Evolutionary conservation across 2,329 filamentous ascomycete genomes (phyloP).

Genomic region (Cadophora luteo-olivacea): DNA sequence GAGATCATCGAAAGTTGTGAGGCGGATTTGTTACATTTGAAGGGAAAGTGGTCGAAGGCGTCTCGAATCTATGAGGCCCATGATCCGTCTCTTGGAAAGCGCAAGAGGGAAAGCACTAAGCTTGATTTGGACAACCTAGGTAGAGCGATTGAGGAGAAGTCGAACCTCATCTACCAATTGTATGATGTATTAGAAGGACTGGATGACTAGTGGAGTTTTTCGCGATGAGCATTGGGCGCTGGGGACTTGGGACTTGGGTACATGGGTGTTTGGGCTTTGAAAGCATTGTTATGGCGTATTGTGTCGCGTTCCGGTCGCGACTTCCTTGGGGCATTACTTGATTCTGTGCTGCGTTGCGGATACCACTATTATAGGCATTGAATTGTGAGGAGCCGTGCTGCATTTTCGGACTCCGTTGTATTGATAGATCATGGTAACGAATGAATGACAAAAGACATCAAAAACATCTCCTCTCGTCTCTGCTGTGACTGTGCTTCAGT

Average conservation of each 20-base stretch:
- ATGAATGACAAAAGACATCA: constrained; percentile 9
- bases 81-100: constrained; percentile 11
- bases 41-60: background rate
- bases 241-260: background rate
- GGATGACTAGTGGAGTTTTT: background rate
- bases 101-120: constrained; percentile 11
- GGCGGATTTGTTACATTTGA: constrained; percentile 10
- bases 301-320: background rate
- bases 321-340: background rate
- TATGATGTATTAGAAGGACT: constrained; percentile 67
- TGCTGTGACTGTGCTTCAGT: background rate
- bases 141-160: constrained; percentile 68
- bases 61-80: background rate
- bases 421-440: constrained; percentile 1
- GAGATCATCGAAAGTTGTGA: constrained; percentile 23
- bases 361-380: background rate
- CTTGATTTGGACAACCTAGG: background rate
- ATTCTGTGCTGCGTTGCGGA: background rate
- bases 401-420: constrained; percentile 2
- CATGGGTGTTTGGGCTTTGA: background rate
- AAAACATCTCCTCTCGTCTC: background rate
- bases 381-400: constrained; percentile 5
- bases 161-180: constrained; percentile 80
- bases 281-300: background rate
- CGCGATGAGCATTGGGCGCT: background rate